Percentiles rank a stretch among this genome's conserved stretches.
Conservation (phyloP, 768 basidiomycete genomes). For the Tricholoma matsutake region DNA sequence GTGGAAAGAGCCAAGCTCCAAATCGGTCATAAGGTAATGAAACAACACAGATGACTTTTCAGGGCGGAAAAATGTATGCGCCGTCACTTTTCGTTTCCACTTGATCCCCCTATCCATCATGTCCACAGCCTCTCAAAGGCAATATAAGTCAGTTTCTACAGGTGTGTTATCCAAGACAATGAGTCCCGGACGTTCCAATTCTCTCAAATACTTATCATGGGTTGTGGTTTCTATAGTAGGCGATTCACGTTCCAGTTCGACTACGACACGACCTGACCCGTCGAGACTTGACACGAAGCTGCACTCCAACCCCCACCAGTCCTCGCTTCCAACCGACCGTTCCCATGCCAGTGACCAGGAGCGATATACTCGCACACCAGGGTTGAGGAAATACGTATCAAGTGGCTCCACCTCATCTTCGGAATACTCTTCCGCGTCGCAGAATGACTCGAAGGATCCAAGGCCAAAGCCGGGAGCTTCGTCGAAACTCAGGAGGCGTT, state of each 20-base stretch:
- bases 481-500: conserved; percentile 33
- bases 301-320: conserved; percentile 44
- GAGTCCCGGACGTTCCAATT: not conserved
- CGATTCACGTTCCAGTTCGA: conserved; percentile 1
- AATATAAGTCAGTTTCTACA: not conserved
- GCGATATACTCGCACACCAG: conserved; percentile 14
- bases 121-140: not conserved
- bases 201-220: conserved; percentile 3
- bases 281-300: conserved; percentile 17
- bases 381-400: conserved; percentile 28
- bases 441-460: conserved; percentile 12
- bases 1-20: not conserved
- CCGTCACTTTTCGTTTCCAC: not conserved
- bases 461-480: conserved; percentile 24
- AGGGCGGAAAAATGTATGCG: not conserved
- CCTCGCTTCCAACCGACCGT: conserved; percentile 41
- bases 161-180: not conserved
- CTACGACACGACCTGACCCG: not conserved
- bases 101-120: not conserved
- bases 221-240: conserved; percentile 1
- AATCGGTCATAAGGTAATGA: not conserved
- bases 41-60: not conserved
- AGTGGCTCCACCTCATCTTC: conserved; percentile 43
- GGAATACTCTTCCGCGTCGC: conserved; percentile 49
- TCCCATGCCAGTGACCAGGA: conserved; percentile 22